phyloP scores from a whole-genome alignment of 208 protist species.

The Jaenimonas drosophilae region DNA sequence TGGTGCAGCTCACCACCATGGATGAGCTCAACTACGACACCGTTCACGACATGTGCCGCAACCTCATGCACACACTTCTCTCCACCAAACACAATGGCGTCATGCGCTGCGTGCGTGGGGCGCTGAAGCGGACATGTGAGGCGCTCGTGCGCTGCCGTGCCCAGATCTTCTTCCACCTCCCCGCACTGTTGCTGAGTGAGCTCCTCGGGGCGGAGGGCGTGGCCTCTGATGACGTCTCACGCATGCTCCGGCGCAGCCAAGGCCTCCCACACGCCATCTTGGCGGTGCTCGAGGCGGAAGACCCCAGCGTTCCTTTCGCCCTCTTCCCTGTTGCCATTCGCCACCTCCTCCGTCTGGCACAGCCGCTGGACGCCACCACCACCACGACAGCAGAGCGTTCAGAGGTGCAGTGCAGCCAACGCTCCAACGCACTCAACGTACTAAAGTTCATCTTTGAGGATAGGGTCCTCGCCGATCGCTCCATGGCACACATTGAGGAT shows the following conservation, averaged over 20 bases:
- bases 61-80: slow-evolving; percentile 63
- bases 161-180: slow-evolving; percentile 35
- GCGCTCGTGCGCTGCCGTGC: slow-evolving; percentile 56
- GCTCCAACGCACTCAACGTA: slow-evolving; percentile 88
- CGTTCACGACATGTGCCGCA: slow-evolving; percentile 32
- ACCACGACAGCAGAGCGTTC: background rate
- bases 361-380: slow-evolving; percentile 3
- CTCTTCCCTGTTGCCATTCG: slow-evolving; percentile 71
- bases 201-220: slow-evolving; percentile 73
- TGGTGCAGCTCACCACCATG: slow-evolving; percentile 23
- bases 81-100: slow-evolving; percentile 88
- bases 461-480: slow-evolving; percentile 53
- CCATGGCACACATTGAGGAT: slow-evolving; percentile 55
- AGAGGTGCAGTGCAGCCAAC: slow-evolving; percentile 44
- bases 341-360: slow-evolving; percentile 16
- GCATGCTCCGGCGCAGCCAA: slow-evolving; percentile 86
- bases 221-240: slow-evolving; percentile 43
- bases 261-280: slow-evolving; percentile 79
- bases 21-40: slow-evolving; percentile 22
- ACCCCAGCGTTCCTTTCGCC: slow-evolving; percentile 38
- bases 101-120: slow-evolving; percentile 66
- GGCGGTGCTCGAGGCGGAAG: slow-evolving; percentile 76
- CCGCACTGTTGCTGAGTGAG: slow-evolving; percentile 48
- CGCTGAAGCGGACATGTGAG: slow-evolving; percentile 36
- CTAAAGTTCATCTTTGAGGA: slow-evolving; percentile 91